Evolutionary conservation across 441 rosid species (phyloP).

Genomic region (Kokia cookei): DNA sequence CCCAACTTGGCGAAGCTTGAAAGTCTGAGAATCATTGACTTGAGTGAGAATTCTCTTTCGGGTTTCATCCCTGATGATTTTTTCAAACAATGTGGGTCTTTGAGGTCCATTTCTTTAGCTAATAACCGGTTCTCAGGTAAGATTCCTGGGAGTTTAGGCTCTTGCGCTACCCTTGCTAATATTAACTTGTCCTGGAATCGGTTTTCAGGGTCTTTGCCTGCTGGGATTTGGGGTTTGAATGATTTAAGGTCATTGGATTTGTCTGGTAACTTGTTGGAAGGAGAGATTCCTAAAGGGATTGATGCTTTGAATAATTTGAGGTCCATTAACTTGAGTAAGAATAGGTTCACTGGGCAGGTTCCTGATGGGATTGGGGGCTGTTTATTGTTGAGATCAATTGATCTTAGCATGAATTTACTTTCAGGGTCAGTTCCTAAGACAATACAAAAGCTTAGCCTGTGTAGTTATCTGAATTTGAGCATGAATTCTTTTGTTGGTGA

Average conservation of each 20-base stretch:
- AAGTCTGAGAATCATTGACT: slow-evolving; percentile 48
- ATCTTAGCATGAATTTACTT: slow-evolving; percentile 52
- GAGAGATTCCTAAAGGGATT: slow-evolving; percentile 40
- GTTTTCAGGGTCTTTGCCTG: slow-evolving; percentile 51
- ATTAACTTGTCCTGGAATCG: slow-evolving; percentile 47
- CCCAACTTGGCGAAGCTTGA: slow-evolving; percentile 50
- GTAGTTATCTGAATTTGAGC: slow-evolving; percentile 38
- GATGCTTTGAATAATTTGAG: slow-evolving; percentile 47
- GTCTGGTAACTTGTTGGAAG: slow-evolving; percentile 54
- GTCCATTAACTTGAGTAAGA: slow-evolving; percentile 41
- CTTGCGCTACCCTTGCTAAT: slow-evolving; percentile 49
- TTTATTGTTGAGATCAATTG: slow-evolving; percentile 44
- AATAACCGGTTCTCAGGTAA: slow-evolving; percentile 52
- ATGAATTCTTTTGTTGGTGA: slow-evolving; percentile 43
- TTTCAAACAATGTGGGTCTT: slow-evolving; percentile 64
- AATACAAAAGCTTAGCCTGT: slow-evolving; percentile 49
- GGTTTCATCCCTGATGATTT: slow-evolving; percentile 51
- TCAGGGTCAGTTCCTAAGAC: slow-evolving; percentile 49
- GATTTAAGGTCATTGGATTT: slow-evolving; percentile 55
- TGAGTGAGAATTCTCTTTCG: slow-evolving; percentile 49
- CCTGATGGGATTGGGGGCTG: slow-evolving; percentile 65
- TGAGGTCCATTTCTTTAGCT: slow-evolving; percentile 51
- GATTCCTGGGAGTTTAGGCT: slow-evolving; percentile 54
- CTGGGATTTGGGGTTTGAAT: slow-evolving; percentile 50
- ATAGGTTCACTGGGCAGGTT: slow-evolving; percentile 38